Percentiles rank a stretch among this genome's conserved stretches.
Evolutionary conservation across 164 flowering plant genomes (phyloP).

Genomic region (Umbilicus rupestris): DNA sequence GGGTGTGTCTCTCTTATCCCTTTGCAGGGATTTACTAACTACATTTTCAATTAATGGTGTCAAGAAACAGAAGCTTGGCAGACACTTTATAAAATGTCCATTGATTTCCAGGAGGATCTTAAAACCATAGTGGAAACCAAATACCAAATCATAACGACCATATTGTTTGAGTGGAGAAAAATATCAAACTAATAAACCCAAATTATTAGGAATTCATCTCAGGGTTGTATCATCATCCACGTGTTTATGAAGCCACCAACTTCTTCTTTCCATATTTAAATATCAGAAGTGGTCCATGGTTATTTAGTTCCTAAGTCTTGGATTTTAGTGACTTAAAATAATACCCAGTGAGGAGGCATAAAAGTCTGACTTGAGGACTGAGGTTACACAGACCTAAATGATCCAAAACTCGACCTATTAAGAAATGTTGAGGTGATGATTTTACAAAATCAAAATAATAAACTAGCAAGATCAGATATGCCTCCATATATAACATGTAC

Average conservation of each 20-base stretch:
- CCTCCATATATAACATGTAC: no score
- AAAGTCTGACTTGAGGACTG: not conserved
- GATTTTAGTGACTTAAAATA: not conserved
- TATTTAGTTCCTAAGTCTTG: not conserved
- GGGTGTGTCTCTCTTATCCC: no score
- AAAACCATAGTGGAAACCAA: not conserved
- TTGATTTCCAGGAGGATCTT: not conserved
- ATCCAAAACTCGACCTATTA: no score
- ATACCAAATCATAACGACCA: constrained; percentile 1
- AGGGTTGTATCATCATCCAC: not conserved
- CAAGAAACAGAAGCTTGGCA: not conserved
- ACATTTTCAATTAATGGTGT: no score
- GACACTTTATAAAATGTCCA: not conserved
- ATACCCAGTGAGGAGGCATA: not conserved
- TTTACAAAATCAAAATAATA: not conserved
- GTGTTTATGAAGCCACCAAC: not conserved
- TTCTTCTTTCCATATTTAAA: not conserved
- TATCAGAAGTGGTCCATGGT: not conserved
- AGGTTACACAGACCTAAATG: no score
- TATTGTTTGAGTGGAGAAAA: not conserved
- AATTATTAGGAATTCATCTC: not conserved
- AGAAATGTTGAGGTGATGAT: not conserved
- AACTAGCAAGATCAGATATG: no score
- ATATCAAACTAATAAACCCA: not conserved
- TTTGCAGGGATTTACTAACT: no score